Evolutionary conservation across 768 basidiomycete genomes (phyloP).

Genomic region (Tulasnella calospora): DNA sequence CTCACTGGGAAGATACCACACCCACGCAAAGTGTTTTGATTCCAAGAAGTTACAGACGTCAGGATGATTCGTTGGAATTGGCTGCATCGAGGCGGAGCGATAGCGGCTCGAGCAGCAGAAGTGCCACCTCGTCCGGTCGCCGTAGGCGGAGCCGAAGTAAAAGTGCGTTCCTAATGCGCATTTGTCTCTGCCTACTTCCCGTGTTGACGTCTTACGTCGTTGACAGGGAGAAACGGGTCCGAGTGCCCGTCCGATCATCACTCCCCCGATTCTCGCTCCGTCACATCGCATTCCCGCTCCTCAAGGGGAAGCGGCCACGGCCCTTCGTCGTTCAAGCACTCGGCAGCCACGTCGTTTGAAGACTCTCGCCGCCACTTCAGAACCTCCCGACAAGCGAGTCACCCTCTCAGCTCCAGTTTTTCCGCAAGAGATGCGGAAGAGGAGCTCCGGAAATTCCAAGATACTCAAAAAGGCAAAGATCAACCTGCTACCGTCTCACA

Average conservation of each 20-base stretch:
- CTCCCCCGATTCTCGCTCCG: neutral
- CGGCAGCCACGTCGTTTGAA: neutral
- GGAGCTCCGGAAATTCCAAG: neutral
- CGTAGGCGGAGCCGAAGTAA: conserved; percentile 12
- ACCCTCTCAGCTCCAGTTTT: conserved; percentile 20
- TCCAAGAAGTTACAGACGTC: neutral
- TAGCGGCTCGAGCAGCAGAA: neutral
- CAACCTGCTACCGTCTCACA: conserved; percentile 4
- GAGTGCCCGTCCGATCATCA: neutral
- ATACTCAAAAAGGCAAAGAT: neutral
- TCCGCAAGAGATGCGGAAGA: conserved; percentile 11
- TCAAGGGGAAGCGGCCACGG: neutral
- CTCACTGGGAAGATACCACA: conserved; percentile 14
- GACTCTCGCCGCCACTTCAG: conserved; percentile 3
- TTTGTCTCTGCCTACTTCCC: neutral
- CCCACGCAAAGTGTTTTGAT: conserved; percentile 24
- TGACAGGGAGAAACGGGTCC: neutral
- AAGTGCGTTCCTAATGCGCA: neutral
- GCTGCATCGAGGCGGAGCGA: neutral
- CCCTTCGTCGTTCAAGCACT: neutral
- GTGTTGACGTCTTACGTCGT: neutral
- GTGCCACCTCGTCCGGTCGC: neutral
- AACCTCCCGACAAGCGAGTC: neutral
- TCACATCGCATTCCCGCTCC: neutral
- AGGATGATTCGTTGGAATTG: conserved; percentile 17